A percentile compares a stretch with the other conserved stretches of the same genome.
Conservation (phyloP, 2,329 filamentous ascomycete genomes). For the Exophiala viscosa region DNA sequence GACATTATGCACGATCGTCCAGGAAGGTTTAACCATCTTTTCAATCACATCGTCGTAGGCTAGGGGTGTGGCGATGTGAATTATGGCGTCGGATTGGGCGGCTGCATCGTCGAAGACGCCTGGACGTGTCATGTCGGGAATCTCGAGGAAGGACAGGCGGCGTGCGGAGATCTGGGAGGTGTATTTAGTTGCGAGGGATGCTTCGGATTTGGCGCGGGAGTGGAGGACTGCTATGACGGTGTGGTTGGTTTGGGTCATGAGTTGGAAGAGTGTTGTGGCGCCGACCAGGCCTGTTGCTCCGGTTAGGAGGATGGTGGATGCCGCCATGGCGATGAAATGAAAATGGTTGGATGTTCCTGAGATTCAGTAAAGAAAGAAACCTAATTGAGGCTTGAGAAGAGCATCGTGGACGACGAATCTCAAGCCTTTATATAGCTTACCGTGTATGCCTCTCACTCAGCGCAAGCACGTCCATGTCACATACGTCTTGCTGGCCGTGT, state of each 20-base stretch:
- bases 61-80: slow-evolving; percentile 12
- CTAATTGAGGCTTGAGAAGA: no score
- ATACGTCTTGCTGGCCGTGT: no score
- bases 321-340: background rate
- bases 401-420: no score
- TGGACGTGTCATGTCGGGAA: slow-evolving; percentile 8
- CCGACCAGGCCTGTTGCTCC: slow-evolving; percentile 11
- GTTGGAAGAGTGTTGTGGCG: slow-evolving; percentile 4
- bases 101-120: slow-evolving; percentile 5
- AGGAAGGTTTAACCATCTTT: slow-evolving; percentile 7
- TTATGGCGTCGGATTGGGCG: slow-evolving; percentile 3
- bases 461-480: no score
- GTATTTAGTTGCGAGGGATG: slow-evolving; percentile 6
- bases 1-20: slow-evolving; percentile 9
- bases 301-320: slow-evolving; percentile 9
- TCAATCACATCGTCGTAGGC: slow-evolving; percentile 10
- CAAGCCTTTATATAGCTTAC: no score
- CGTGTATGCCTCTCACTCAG: no score
- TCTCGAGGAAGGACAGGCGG: slow-evolving; percentile 8
- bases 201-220: slow-evolving; percentile 5
- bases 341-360: background rate
- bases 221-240: slow-evolving; percentile 6
- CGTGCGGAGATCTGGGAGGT: slow-evolving; percentile 2
- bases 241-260: slow-evolving; percentile 1
- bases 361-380: no score